Conservation (phyloP, 1,284 basidiomycete genomes). For the Ustilago trichophora region DNA sequence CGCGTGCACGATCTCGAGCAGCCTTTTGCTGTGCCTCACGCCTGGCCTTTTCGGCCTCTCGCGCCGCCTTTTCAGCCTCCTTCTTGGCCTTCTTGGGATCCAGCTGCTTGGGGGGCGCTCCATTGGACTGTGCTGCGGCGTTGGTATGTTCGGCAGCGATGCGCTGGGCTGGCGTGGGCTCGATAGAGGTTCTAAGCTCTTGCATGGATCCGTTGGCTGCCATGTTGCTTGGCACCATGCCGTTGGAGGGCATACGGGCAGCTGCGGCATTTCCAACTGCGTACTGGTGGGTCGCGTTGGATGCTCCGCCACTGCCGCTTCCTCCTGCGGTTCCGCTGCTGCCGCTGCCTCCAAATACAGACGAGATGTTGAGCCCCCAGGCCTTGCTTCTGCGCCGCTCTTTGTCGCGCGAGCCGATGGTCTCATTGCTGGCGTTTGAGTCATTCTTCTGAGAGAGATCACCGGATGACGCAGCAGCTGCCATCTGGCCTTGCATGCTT, state of each 20-base stretch:
- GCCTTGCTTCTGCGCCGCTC: slow-evolving; percentile 45
- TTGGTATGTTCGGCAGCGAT: slow-evolving; percentile 45
- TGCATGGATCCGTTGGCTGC: slow-evolving; percentile 13
- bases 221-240: slow-evolving; percentile 1
- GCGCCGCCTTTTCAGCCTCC: slow-evolving; percentile 82
- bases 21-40: slow-evolving; percentile 79
- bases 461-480: slow-evolving; percentile 21
- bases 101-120: slow-evolving; percentile 67
- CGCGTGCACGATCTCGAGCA: slow-evolving; percentile 83
- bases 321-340: slow-evolving; percentile 21
- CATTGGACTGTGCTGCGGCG: slow-evolving; percentile 62
- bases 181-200: slow-evolving; percentile 9
- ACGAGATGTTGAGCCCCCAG: slow-evolving; percentile 52
- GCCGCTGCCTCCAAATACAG: slow-evolving; percentile 36
- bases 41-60: slow-evolving; percentile 84
- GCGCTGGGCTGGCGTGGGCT: slow-evolving; percentile 49
- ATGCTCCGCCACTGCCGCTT: slow-evolving; percentile 9
- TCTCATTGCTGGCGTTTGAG: slow-evolving; percentile 47
- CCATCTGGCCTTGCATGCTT: slow-evolving; percentile 6
- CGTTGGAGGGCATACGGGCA: slow-evolving; percentile 15
- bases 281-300: slow-evolving; percentile 9
- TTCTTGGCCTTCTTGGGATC: slow-evolving; percentile 89
- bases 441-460: slow-evolving; percentile 44
- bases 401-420: slow-evolving; percentile 44
- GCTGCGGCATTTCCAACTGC: slow-evolving; percentile 7